Evolutionary conservation across 2,329 filamentous ascomycete species (phyloP), one percentile per base, ranked within the genome.

Genomic region (Hypoxylon sp.): DNA sequence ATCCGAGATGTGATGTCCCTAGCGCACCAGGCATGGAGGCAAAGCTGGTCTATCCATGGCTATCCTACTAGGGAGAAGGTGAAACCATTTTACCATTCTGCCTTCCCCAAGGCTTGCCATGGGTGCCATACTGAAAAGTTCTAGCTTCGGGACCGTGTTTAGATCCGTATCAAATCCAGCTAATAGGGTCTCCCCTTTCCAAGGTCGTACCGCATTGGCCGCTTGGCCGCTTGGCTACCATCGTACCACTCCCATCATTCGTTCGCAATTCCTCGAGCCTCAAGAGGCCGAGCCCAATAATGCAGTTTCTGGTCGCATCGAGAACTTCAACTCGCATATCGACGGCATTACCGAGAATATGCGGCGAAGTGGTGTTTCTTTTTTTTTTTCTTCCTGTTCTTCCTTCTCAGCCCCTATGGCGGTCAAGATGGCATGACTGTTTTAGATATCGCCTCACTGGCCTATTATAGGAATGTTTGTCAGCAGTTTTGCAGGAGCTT

Each of bases 381-480:
- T 30, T 30, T 30, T 6, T 8, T 30, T 30, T 30, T 11, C 7
- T 30, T n/a, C n/a, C 5, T 32, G 9, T 12, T 32, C 12, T 33
- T 33, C 14, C 32, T 20, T 33, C 38, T 33, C 26, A 42, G 38
- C 33, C 20, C n/a, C 32, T 61, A 20, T 51, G 24, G 50, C 46
- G 62, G 62, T 54, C 54, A 55, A 38, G 40, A 51, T 54, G 56
- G 45, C 40, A 40, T 57, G 50, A 33, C 59, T 38, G 18, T 38
- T n/a, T 14, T 32, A 48, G 51, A 33, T 28, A 22, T 14, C 18
- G 49, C 40, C 40, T 60, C 42, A 45, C 33, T 24, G 51, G 42
- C n/a, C 14, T 44, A 40, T 52, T 42, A 30, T 55, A 16, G 20
- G 22, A 18, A 38, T 36, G 20, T 59, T 57, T 40, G 59, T 55